A percentile compares a stretch with the other conserved stretches of the same genome.
Evolutionary conservation across 2,329 filamentous ascomycete species (phyloP).

Genomic region (Exophiala mesophila): DNA sequence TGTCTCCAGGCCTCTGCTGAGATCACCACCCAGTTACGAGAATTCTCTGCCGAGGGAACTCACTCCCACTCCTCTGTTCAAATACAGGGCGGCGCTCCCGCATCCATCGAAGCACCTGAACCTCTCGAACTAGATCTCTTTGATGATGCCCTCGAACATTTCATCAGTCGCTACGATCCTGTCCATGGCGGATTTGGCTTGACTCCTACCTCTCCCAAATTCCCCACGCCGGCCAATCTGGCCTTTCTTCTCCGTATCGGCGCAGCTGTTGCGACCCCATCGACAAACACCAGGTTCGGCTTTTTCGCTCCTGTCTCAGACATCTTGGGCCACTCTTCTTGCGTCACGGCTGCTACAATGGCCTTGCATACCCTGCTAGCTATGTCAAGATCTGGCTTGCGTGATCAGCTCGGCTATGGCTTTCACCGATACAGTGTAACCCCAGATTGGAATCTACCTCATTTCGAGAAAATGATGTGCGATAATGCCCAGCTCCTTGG

Average conservation of each 20-base stretch:
- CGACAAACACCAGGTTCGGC: constrained; percentile 25
- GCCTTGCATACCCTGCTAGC: constrained; percentile 72
- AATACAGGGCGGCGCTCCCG: constrained; percentile 30
- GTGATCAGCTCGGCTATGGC: constrained; percentile 72
- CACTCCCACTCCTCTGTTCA: constrained; percentile 35
- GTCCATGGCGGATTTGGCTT: constrained; percentile 72
- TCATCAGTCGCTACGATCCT: constrained; percentile 72
- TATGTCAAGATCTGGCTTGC: constrained; percentile 68
- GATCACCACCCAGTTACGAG: constrained; percentile 72
- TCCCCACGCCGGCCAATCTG: constrained; percentile 80
- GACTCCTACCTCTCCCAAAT: constrained; percentile 63
- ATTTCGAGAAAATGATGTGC: constrained; percentile 96
- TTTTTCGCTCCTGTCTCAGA: constrained; percentile 71
- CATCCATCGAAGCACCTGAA: constrained; percentile 48
- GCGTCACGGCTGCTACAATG: constrained; percentile 69
- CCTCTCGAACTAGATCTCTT: constrained; percentile 83
- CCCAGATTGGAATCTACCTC: constrained; percentile 84
- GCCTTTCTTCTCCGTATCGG: constrained; percentile 73
- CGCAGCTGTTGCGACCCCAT: constrained; percentile 32
- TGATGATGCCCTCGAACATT: constrained; percentile 81
- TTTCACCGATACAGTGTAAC: constrained; percentile 87
- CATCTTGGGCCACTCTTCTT: constrained; percentile 80
- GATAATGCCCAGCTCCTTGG: constrained; percentile 84
- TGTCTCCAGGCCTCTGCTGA: constrained; percentile 79
- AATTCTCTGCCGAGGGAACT: constrained; percentile 85